Base-by-base conservation (phyloP, 768 basidiomycete species). In the Kwoniella shandongensis region DNA sequence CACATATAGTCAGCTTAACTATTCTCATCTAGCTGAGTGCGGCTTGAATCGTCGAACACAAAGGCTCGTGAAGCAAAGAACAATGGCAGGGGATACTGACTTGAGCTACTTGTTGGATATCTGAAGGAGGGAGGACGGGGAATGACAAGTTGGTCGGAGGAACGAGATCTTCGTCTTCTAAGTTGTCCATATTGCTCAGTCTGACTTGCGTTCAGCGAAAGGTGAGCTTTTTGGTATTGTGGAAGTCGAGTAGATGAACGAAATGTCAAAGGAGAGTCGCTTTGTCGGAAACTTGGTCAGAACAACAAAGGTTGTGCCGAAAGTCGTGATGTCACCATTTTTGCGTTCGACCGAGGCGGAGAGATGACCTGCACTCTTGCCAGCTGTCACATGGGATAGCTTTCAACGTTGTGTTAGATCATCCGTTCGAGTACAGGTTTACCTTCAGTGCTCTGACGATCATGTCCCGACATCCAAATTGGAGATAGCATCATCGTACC, bases 51-150 rank as follows among this genome's bases (percentile, higher is more conserved):
- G 22, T 20, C 13, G 26, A 32, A 32, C 23, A 32, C 4, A 27
- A 11, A 12, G 25, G 51, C 22, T n/a, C 10, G 29, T 45, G 25
- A 29, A 0, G 39, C 17, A n/a, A 22, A 56, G 20, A 47, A 51
- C 20, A 39, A 17, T 13, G 0, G 15, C 30, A 15, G 18, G 11
- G n/a, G 23, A 10, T 4, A 54, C 59, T 26, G 41, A 74, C 70
- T 38, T 65, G 40, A 7, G 73, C 70, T 23, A 74, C 73, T 36
- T 63, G 61, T 8, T 65, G 49, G 20, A 74, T 49, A 47, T 74
- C 73, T 4, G 35, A 52, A 20, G 57, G 57, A n/a, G 61, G 59
- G 2, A 74, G 59, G 1, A 62, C 55, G 1, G 73, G 73, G 58
- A 74, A 72, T 7, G 57, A 44, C 26, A 65, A 27, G 38, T 44